These are phyloP conservation scores for Penicillium sp. DNA, from an alignment of 2,329 filamentous ascomycete genomes.

Conservation along the genomic window DNA sequence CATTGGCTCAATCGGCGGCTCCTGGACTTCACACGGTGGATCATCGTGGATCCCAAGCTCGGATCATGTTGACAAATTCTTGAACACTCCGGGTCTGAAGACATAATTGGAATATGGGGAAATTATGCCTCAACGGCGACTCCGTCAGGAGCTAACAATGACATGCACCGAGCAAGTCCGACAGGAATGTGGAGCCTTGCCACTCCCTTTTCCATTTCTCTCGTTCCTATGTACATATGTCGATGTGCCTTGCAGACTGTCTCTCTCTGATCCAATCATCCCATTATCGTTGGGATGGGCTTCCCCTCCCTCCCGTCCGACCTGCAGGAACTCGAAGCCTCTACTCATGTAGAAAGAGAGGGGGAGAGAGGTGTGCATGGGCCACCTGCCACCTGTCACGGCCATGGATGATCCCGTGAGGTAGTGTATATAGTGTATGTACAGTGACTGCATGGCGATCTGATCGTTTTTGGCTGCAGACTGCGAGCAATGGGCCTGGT, in stretches of 20 bases:
- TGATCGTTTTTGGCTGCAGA: neutral
- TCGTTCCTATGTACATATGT: neutral
- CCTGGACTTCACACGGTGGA: neutral
- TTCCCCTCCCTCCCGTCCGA: neutral
- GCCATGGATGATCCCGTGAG: neutral
- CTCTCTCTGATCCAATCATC: neutral
- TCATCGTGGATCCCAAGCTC: slow-evolving; percentile 10
- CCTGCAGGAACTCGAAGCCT: neutral
- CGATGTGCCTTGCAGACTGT: slow-evolving; percentile 10
- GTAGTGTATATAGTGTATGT: neutral
- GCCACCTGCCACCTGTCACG: slow-evolving; percentile 26
- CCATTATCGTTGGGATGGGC: neutral
- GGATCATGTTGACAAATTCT: slow-evolving; percentile 23
- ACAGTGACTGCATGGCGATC: neutral
- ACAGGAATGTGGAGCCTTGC: slow-evolving; percentile 16
- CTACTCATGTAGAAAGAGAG: slow-evolving; percentile 1
- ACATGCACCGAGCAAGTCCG: slow-evolving; percentile 16
- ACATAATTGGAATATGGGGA: slow-evolving; percentile 12
- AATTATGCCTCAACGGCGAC: slow-evolving; percentile 6
- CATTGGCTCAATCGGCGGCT: slow-evolving; percentile 17
- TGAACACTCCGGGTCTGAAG: slow-evolving; percentile 5
- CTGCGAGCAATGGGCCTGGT: slow-evolving; percentile 18
- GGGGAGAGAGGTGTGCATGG: slow-evolving; percentile 9
- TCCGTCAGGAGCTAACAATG: slow-evolving; percentile 4
- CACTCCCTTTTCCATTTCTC: slow-evolving; percentile 1